Conservation (phyloP, 2,329 filamentous ascomycete genomes). For the Didymella arachidicola region DNA sequence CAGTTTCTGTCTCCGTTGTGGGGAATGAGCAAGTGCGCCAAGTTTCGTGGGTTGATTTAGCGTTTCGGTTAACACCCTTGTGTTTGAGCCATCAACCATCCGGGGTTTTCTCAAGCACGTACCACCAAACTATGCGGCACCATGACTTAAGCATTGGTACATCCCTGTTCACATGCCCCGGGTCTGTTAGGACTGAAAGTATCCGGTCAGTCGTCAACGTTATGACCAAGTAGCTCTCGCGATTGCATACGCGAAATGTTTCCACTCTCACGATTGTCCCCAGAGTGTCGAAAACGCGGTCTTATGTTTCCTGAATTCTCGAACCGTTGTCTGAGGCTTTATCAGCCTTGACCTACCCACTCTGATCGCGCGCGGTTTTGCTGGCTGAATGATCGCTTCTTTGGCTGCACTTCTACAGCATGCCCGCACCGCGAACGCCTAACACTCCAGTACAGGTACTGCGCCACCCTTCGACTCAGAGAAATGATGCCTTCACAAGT, state of each 20-base stretch:
- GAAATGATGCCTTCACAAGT: background rate
- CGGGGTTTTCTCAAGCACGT: constrained; percentile 3
- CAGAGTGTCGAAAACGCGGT: constrained; percentile 1
- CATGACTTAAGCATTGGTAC: background rate
- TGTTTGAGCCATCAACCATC: constrained; percentile 11
- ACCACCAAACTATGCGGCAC: background rate
- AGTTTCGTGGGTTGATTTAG: constrained; percentile 5
- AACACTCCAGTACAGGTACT: constrained; percentile 11
- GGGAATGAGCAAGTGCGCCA: background rate
- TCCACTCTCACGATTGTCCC: constrained; percentile 16
- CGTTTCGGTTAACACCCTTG: constrained; percentile 16
- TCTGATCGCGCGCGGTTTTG: constrained; percentile 8
- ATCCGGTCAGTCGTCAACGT: background rate
- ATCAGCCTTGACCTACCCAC: constrained; percentile 5
- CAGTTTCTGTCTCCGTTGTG: background rate
- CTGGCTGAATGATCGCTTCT: constrained; percentile 17
- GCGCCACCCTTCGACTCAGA: background rate
- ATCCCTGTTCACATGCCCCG: constrained; percentile 1
- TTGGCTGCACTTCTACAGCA: constrained; percentile 8
- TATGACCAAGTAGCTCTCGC: background rate
- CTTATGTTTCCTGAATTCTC: background rate
- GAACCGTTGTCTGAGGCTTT: background rate
- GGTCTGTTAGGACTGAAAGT: background rate
- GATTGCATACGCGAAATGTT: constrained; percentile 10
- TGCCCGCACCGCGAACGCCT: constrained; percentile 5